phyloP scores from a whole-genome alignment of 2,329 filamentous ascomycete species.

The Bipolaris zeicola region DNA sequence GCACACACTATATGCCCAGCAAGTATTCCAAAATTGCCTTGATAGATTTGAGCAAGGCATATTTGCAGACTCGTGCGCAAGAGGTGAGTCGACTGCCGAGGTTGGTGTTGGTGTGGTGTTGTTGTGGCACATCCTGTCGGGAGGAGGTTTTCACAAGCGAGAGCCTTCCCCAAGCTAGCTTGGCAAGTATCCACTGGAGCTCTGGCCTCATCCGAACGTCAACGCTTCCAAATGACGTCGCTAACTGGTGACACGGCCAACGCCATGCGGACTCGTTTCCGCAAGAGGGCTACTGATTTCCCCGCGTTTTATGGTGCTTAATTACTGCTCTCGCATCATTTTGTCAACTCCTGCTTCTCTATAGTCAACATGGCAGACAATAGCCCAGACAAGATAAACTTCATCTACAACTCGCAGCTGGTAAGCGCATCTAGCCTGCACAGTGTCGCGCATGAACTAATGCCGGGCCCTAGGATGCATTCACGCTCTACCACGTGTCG shows the following conservation, averaged over 20 bases:
- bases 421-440: conserved; percentile 31
- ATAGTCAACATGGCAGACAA: conserved; percentile 13
- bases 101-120: too few relatives aligned
- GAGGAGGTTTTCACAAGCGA: conserved; percentile 23
- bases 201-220: conserved; percentile 17
- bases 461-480: conserved; percentile 44
- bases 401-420: conserved; percentile 53
- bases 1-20: neutral
- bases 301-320: conserved; percentile 27
- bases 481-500: conserved; percentile 50
- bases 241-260: conserved; percentile 16
- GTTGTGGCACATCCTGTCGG: neutral
- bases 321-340: conserved; percentile 1
- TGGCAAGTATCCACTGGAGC: conserved; percentile 22
- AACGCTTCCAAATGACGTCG: conserved; percentile 29
- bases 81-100: neutral
- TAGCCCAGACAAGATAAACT: conserved; percentile 31
- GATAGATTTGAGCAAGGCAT: neutral
- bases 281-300: conserved; percentile 22
- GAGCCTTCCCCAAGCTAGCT: conserved; percentile 16
- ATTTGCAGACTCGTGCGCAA: neutral
- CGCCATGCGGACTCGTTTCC: conserved; percentile 29
- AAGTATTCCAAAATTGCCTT: neutral
- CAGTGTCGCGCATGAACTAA: conserved; percentile 1
- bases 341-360: neutral